Evolutionary conservation across 1,139 yeast genomes (phyloP).

Genomic region (Yamadazyma atlantica): DNA sequence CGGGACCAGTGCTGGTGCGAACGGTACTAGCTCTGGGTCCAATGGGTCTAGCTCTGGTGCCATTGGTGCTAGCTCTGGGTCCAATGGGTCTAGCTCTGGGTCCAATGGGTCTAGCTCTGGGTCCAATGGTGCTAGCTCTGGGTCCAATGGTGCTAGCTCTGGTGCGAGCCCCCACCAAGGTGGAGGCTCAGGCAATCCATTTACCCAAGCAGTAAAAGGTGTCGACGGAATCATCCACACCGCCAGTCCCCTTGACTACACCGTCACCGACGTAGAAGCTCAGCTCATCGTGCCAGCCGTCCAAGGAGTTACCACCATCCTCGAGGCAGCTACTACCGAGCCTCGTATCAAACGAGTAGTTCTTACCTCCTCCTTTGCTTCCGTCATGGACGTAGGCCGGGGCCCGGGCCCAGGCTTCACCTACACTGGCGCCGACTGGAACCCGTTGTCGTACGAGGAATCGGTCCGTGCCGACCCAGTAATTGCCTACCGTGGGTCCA

Average conservation of each 20-base stretch:
- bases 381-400: conserved; percentile 16
- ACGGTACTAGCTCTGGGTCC: no score
- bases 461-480: conserved; percentile 34
- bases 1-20: no score
- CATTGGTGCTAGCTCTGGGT: no score
- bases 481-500: conserved; percentile 40
- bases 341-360: conserved; percentile 26
- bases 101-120: no score
- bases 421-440: conserved; percentile 30
- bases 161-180: no score
- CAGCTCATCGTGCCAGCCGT: conserved; percentile 23
- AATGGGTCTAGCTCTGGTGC: no score
- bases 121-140: no score
- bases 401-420: conserved; percentile 21
- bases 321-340: conserved; percentile 24
- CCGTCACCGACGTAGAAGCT: conserved; percentile 19
- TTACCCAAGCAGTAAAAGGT: conserved; percentile 18
- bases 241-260: conserved; percentile 19
- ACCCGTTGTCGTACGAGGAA: conserved; percentile 35
- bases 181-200: conserved; percentile 16
- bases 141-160: no score
- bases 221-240: conserved; percentile 20
- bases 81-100: no score
- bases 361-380: conserved; percentile 30
- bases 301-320: conserved; percentile 24